Evolutionary conservation across 768 basidiomycete species (phyloP).

Genomic region (Kwoniella europaea): DNA sequence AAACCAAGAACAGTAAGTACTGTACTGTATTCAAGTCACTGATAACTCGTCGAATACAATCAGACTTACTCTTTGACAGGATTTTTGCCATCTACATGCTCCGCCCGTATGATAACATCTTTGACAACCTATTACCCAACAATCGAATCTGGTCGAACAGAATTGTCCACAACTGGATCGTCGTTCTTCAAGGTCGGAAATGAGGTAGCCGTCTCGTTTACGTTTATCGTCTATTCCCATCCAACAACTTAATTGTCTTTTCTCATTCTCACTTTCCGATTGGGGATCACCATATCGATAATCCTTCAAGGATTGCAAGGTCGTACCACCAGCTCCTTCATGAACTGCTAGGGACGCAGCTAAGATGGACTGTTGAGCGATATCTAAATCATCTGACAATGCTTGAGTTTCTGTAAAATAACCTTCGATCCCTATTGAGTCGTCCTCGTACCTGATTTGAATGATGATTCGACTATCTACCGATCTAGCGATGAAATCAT

Average conservation of each 20-base stretch:
- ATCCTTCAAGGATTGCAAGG: neutral
- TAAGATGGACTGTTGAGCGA: neutral
- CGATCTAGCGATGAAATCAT: slow-evolving; percentile 1
- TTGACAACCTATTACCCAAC: neutral
- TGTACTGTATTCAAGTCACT: too few species aligned
- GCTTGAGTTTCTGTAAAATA: neutral
- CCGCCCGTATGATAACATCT: neutral
- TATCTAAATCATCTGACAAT: neutral
- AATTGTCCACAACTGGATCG: neutral
- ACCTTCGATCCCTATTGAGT: neutral
- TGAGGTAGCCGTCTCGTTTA: too few species aligned
- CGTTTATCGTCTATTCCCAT: too few species aligned
- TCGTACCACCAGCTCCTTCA: neutral
- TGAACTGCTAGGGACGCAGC: neutral
- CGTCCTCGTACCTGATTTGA: slow-evolving; percentile 6
- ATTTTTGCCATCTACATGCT: neutral
- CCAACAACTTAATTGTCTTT: too few species aligned
- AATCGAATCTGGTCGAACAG: neutral
- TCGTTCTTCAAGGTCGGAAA: neutral
- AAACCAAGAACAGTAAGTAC: too few species aligned
- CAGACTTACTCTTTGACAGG: neutral
- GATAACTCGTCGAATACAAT: neutral
- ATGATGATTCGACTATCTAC: neutral
- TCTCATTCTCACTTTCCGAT: too few species aligned
- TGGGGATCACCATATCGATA: neutral